phyloP scores from a whole-genome alignment of 768 basidiomycete species.

The Podaxis carcinomalis region DNA sequence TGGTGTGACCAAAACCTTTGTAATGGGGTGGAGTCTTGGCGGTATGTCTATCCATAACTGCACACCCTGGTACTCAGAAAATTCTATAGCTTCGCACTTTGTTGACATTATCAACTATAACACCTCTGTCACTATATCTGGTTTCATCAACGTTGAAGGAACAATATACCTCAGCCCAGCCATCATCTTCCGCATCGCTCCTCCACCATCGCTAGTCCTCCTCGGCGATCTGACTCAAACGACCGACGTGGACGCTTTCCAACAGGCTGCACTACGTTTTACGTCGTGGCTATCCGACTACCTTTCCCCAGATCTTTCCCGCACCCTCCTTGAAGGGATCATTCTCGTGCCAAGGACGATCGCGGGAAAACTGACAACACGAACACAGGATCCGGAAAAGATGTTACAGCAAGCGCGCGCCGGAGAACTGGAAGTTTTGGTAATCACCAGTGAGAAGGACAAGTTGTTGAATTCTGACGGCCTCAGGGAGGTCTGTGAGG shows the following conservation, averaged over 20 bases:
- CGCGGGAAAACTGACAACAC: constrained; percentile 17
- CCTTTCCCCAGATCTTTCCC: constrained; percentile 15
- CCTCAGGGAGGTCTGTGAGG: constrained; percentile 16
- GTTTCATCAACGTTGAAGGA: constrained; percentile 21
- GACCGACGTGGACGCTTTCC: constrained; percentile 19
- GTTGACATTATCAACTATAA: constrained; percentile 22
- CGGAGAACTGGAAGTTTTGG: constrained; percentile 21
- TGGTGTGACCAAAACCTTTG: constrained; percentile 23
- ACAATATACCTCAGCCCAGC: constrained; percentile 22
- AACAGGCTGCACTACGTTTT: constrained; percentile 18
- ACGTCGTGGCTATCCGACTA: constrained; percentile 12
- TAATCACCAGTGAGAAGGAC: constrained; percentile 23
- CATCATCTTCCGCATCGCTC: constrained; percentile 16
- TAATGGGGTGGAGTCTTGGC: constrained; percentile 28
- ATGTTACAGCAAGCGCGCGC: constrained; percentile 21
- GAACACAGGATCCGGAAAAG: constrained; percentile 20
- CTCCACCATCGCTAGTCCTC: constrained; percentile 15
- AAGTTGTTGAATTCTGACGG: constrained; percentile 17
- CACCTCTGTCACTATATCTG: constrained; percentile 22
- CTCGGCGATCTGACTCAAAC: constrained; percentile 18
- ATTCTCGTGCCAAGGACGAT: constrained; percentile 21
- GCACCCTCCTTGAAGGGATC: constrained; percentile 20
- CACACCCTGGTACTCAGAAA: neutral
- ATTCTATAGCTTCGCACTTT: constrained; percentile 18
- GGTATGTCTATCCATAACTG: neutral